Evolutionary conservation across 2,329 filamentous ascomycete genomes (phyloP).

Genomic region (Helminthosporium solani): DNA sequence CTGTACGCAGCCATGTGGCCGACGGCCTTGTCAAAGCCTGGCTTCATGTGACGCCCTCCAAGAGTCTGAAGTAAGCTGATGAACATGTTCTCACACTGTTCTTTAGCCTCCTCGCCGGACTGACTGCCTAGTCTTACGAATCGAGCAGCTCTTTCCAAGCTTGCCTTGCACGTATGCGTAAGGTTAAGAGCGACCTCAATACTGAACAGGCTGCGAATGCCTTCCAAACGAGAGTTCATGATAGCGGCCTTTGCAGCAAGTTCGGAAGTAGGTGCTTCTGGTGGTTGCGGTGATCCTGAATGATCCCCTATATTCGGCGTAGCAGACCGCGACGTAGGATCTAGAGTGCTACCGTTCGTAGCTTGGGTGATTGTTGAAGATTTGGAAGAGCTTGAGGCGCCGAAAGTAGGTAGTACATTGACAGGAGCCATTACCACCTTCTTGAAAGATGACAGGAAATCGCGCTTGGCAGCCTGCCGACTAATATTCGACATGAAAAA

Average conservation of each 20-base stretch:
- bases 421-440: slow-evolving; percentile 99
- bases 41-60: slow-evolving; percentile 81
- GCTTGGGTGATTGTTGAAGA: slow-evolving; percentile 24
- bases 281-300: slow-evolving; percentile 37
- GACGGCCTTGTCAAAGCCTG: slow-evolving; percentile 92
- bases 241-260: slow-evolving; percentile 96
- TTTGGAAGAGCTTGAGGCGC: slow-evolving; percentile 39
- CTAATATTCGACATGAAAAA: slow-evolving; percentile 97
- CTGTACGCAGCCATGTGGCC: slow-evolving; percentile 89
- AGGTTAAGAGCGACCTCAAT: slow-evolving; percentile 91
- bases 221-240: slow-evolving; percentile 91
- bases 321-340: slow-evolving; percentile 28
- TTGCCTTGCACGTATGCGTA: slow-evolving; percentile 84
- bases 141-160: slow-evolving; percentile 78
- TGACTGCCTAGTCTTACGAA: slow-evolving; percentile 81
- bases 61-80: slow-evolving; percentile 79
- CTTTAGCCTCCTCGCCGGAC: slow-evolving; percentile 76
- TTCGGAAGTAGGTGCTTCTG: slow-evolving; percentile 80
- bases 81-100: slow-evolving; percentile 89
- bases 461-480: slow-evolving; percentile 90
- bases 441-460: slow-evolving; percentile 94
- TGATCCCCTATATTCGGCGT: slow-evolving; percentile 45
- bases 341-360: slow-evolving; percentile 32
- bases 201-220: slow-evolving; percentile 92
- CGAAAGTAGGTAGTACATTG: slow-evolving; percentile 75